phyloP scores from a whole-genome alignment of 495 filamentous ascomycete genomes.

The Podospora conica region DNA sequence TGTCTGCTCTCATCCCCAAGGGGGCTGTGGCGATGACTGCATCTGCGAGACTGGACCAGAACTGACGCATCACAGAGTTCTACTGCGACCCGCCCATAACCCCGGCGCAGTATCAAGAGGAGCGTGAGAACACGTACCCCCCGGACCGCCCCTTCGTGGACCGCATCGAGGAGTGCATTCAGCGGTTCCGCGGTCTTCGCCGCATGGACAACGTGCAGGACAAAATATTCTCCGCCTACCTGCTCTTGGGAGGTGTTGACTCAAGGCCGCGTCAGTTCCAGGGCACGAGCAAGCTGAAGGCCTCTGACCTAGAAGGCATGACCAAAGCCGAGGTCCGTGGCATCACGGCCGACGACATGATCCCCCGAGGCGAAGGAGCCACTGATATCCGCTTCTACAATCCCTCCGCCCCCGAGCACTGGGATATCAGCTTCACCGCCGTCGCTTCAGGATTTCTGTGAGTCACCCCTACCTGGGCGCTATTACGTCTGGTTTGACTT shows the following conservation, averaged over 20 bases:
- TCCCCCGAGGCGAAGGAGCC: constrained; percentile 32
- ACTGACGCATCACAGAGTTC: constrained; percentile 44
- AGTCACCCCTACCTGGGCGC: constrained; percentile 13
- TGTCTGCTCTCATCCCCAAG: not conserved
- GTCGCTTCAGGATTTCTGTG: constrained; percentile 76
- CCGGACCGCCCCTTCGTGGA: constrained; percentile 23
- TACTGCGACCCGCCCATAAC: constrained; percentile 74
- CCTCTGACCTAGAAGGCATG: constrained; percentile 47
- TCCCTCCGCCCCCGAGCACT: constrained; percentile 41
- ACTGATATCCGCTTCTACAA: constrained; percentile 39
- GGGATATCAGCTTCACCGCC: constrained; percentile 73
- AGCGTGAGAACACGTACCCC: constrained; percentile 34
- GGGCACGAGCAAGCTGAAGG: constrained; percentile 49
- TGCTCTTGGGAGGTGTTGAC: constrained; percentile 78
- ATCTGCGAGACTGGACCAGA: not conserved
- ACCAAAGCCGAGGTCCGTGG: constrained; percentile 55
- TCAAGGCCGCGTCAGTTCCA: constrained; percentile 59
- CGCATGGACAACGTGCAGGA: constrained; percentile 58
- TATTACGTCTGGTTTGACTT: not conserved
- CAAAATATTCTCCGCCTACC: constrained; percentile 69
- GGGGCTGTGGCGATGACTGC: constrained; percentile 2
- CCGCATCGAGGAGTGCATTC: constrained; percentile 80
- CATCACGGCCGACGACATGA: constrained; percentile 54
- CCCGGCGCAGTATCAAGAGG: constrained; percentile 54
- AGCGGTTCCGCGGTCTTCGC: constrained; percentile 69